Conservation (phyloP, 441 rosid genomes). For the Isatis lusitanica region DNA sequence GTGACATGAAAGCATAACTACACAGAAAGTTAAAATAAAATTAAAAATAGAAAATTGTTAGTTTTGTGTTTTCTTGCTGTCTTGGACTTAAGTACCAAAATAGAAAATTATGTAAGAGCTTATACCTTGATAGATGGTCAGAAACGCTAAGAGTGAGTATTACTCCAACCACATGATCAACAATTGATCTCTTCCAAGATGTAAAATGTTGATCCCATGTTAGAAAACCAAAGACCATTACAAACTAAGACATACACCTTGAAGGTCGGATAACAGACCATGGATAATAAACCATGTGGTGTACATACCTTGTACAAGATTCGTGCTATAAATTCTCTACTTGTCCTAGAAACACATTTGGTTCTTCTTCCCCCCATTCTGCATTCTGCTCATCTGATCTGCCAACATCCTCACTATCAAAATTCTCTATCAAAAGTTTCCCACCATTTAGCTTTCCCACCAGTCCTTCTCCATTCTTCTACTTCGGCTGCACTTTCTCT, state of each 20-base stretch:
- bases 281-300: background rate
- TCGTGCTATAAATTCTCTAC: no score
- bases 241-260: background rate
- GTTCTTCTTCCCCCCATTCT: no score
- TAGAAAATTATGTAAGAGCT: constrained; percentile 14
- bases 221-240: constrained; percentile 13
- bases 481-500: no score
- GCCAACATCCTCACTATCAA: no score
- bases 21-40: constrained; percentile 5
- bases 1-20: constrained; percentile 73
- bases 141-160: constrained; percentile 75
- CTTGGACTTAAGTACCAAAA: background rate
- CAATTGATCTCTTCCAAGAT: constrained; percentile 69
- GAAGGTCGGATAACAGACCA: background rate
- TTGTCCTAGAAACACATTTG: no score
- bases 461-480: no score
- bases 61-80: background rate
- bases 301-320: background rate
- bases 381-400: no score
- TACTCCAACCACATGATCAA: constrained; percentile 72
- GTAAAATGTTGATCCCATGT: constrained; percentile 72
- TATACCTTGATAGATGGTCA: constrained; percentile 70
- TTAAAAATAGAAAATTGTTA: background rate
- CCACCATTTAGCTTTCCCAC: no score
- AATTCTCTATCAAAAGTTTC: no score